A percentile compares a stretch with the other conserved stretches of the same genome.
phyloP scores from a whole-genome alignment of 805 yeast species.

The Starmera dryadoides region DNA sequence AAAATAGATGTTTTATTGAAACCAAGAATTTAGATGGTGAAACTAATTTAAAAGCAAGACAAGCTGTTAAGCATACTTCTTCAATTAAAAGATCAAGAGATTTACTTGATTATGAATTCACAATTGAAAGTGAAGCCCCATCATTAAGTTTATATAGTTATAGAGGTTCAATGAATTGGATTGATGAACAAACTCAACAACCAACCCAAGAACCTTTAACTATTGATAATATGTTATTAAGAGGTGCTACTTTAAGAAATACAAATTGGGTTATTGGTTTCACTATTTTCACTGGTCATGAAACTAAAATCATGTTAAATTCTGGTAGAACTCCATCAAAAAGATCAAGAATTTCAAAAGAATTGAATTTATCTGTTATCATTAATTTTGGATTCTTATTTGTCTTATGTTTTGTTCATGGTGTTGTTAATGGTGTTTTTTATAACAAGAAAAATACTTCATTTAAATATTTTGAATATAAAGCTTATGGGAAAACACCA shows the following conservation, averaged over 20 bases:
- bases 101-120: constrained; percentile 41
- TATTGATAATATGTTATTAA: constrained; percentile 56
- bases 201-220: constrained; percentile 50
- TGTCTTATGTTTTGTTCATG: constrained; percentile 59
- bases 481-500: constrained; percentile 58
- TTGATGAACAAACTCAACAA: constrained; percentile 27
- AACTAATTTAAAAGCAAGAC: constrained; percentile 67
- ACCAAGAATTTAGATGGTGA: constrained; percentile 80
- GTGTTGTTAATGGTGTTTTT: constrained; percentile 63
- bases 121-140: constrained; percentile 77
- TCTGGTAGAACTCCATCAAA: constrained; percentile 76
- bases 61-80: constrained; percentile 54
- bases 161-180: constrained; percentile 52
- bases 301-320: constrained; percentile 73
- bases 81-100: constrained; percentile 39
- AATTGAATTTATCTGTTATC: constrained; percentile 61
- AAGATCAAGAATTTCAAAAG: constrained; percentile 66
- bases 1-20: constrained; percentile 58
- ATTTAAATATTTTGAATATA: constrained; percentile 56
- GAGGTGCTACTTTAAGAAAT: constrained; percentile 71
- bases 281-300: constrained; percentile 70
- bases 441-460: constrained; percentile 42
- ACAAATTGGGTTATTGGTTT: constrained; percentile 78
- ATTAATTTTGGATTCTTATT: constrained; percentile 60
- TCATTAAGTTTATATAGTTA: constrained; percentile 68